Evolutionary conservation across 208 protist genomes (phyloP).

Genomic region (Acanthamoeba triangularis): DNA sequence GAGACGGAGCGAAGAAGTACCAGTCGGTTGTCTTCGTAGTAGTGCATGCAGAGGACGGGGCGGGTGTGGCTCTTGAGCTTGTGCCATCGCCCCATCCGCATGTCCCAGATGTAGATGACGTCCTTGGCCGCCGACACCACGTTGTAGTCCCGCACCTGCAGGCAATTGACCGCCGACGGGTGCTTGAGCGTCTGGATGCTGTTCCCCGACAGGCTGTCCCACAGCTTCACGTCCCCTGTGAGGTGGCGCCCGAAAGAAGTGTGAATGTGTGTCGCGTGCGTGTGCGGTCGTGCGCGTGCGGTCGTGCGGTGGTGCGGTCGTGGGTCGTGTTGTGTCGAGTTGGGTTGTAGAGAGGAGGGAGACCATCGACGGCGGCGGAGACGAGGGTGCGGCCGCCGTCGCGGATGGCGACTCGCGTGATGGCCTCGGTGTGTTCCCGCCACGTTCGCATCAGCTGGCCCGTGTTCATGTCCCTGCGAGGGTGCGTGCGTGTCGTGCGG

Average conservation of each 20-base stretch:
- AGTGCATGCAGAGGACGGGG: constrained; percentile 42
- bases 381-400: constrained; percentile 14
- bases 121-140: constrained; percentile 36
- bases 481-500: background rate
- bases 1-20: background rate
- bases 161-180: constrained; percentile 47
- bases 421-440: constrained; percentile 16
- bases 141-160: constrained; percentile 41
- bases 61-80: constrained; percentile 45
- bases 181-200: constrained; percentile 48
- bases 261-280: background rate
- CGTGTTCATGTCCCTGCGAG: constrained; percentile 23
- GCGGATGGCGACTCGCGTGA: constrained; percentile 24
- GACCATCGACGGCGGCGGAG: background rate
- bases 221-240: constrained; percentile 48
- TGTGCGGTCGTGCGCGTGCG: too few relatives aligned
- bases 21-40: constrained; percentile 57
- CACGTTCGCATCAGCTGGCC: constrained; percentile 28
- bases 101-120: constrained; percentile 40
- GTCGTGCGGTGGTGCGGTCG: too few relatives aligned
- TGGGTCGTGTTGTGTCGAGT: too few relatives aligned
- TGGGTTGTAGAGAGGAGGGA: background rate
- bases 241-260: background rate
- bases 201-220: constrained; percentile 43
- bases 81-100: constrained; percentile 48